Base-by-base conservation (phyloP, 1,284 basidiomycete species). In the Ganoderma resinaceum region DNA sequence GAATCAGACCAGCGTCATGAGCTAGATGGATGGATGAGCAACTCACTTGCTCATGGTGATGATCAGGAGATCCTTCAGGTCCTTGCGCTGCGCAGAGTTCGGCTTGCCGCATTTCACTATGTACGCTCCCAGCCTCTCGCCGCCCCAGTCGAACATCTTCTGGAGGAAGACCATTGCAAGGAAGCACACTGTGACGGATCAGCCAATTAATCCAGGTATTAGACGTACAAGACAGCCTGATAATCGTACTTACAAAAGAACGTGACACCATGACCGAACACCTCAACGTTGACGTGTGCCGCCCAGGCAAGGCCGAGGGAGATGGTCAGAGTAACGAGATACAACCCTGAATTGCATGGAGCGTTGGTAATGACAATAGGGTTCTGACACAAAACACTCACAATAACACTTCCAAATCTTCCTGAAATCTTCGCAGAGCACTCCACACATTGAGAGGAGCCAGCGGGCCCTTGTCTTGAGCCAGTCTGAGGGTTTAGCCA, bases 1-100 rank as follows among this genome's bases (percentile, higher is more conserved):
- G 33, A 23, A 29, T 20, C 42, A 18, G 61, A 63, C 52, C 38
- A 43, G 16, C 35, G 62, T 59, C 62, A 57, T 38, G 52, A 53
- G 9, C 16, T 6, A 9, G 46, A 59, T 59, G 12, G 46, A 59
- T 8, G 20, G 60, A 53, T 16, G 40, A n/a, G 53, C 23, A 42
- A 78, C 82, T 60, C 66, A 89, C 88, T 91, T 90, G 79, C 89
- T 89, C 61, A 90, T 78, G 0, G 87, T 87, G 53, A 90, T 82
- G 20, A 84, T 79, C n/a, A 89, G 75, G 11, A 91, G 76, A 72
- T 90, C 88, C 26, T 88, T 87, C 6, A 90, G 75, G 65, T 86
- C 85, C 65, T 81, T 83, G 5, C 46, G 46, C 29, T 52, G 46
- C 0, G 31, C 52, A 7, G 31, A 55, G 18, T 33, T 55, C 16